Conservation (phyloP, 371 early-diverging fungal genomes). For the Phascolomyces articulosus region DNA sequence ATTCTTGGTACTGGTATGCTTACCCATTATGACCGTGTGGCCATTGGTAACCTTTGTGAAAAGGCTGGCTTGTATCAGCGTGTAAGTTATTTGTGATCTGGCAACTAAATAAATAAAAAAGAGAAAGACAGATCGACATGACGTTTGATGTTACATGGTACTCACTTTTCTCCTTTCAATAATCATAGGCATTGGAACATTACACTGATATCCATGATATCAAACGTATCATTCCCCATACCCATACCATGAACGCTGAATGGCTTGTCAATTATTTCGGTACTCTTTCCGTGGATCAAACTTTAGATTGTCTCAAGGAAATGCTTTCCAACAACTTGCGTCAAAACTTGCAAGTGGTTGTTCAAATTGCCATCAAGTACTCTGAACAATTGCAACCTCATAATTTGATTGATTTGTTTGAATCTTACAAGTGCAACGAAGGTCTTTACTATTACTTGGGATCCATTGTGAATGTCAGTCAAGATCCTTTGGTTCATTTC, state of each 20-base stretch:
- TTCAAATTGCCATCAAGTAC: slow-evolving; percentile 96
- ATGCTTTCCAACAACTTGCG: slow-evolving; percentile 87
- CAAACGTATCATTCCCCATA: slow-evolving; percentile 92
- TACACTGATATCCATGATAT: slow-evolving; percentile 96
- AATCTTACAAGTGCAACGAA: slow-evolving; percentile 89
- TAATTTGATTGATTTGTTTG: slow-evolving; percentile 90
- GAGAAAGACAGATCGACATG: too few species aligned
- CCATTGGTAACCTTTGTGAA: slow-evolving; percentile 93
- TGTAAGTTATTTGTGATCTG: slow-evolving; percentile 33
- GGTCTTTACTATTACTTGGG: slow-evolving; percentile 91
- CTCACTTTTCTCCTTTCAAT: background rate
- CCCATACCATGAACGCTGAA: slow-evolving; percentile 85
- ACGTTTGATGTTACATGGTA: too few species aligned
- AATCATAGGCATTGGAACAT: slow-evolving; percentile 86
- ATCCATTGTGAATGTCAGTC: slow-evolving; percentile 91
- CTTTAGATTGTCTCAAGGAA: slow-evolving; percentile 90
- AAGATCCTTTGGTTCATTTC: slow-evolving; percentile 94
- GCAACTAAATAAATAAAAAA: too few species aligned
- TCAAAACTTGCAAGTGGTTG: slow-evolving; percentile 93
- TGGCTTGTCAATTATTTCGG: slow-evolving; percentile 94
- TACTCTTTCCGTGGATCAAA: slow-evolving; percentile 90
- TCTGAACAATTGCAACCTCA: slow-evolving; percentile 91
- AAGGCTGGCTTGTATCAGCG: slow-evolving; percentile 96
- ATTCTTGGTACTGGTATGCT: slow-evolving; percentile 95
- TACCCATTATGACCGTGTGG: slow-evolving; percentile 90